A percentile compares a stretch with the other conserved stretches of the same genome.
phyloP scores from a whole-genome alignment of 345 rosid genomes.

The Mallotus nudiflorus region DNA sequence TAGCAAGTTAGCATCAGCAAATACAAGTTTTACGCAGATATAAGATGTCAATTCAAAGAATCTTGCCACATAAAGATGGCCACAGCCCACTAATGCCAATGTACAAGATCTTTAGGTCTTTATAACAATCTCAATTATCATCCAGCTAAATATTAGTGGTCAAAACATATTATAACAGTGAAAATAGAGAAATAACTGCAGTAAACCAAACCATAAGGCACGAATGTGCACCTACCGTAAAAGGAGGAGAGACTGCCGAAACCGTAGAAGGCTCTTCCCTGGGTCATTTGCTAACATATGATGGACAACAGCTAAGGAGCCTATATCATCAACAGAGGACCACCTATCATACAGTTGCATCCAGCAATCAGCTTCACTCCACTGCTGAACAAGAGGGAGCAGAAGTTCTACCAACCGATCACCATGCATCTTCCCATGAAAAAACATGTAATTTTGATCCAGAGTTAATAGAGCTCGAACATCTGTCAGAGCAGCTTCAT shows the following conservation, averaged over 20 bases:
- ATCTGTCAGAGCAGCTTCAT: slow-evolving; percentile 77
- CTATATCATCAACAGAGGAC: slow-evolving; percentile 95
- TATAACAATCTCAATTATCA: neutral
- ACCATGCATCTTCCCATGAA: slow-evolving; percentile 62
- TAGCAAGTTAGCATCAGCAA: neutral
- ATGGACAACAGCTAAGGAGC: slow-evolving; percentile 90
- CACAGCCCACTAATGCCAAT: neutral
- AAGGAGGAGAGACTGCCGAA: slow-evolving; percentile 91
- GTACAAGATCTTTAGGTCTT: neutral
- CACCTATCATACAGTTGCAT: slow-evolving; percentile 92
- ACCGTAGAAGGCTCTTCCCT: slow-evolving; percentile 79
- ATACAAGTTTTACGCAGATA: neutral
- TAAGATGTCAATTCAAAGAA: neutral
- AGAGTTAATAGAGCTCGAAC: slow-evolving; percentile 77
- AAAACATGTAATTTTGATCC: slow-evolving; percentile 80
- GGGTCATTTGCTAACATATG: slow-evolving; percentile 89
- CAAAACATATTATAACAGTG: neutral
- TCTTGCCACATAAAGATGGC: neutral
- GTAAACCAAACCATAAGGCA: neutral
- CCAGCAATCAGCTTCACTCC: slow-evolving; percentile 95
- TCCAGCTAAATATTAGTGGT: neutral
- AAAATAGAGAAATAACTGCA: neutral
- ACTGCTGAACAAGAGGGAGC: slow-evolving; percentile 67
- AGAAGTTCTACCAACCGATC: slow-evolving; percentile 76
- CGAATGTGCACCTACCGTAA: slow-evolving; percentile 48